Base-by-base conservation (phyloP, 83 land plant species). In the Larix sibirica region DNA sequence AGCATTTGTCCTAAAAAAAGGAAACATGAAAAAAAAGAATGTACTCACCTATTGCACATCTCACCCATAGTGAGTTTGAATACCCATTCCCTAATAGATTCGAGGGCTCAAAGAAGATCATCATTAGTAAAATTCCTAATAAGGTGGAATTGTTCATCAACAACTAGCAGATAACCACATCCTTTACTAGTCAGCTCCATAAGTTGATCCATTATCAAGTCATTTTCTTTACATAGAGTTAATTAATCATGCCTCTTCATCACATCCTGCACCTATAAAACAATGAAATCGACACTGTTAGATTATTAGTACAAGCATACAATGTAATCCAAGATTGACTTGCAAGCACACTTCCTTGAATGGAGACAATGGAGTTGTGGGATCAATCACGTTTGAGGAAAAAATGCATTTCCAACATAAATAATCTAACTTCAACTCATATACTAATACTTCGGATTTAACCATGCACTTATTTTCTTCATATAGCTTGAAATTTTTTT, bases 101-200 rank as follows among this genome's bases (percentile, higher is more conserved):
- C 93, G 62, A 98, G 94, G 13, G 99, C 92, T 7, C 99, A 96
- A 16, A 99, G 89, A 54, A 98, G 77, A 83, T 98, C 99, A 80
- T 99, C 99, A 88, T 96, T 99, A 7, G 99, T 98, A 82, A 98
- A 98, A 31, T 99, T 98, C 10, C 99, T 99, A 67, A 96, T 83
- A 74, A 98, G 85, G 75, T 87, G 99, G 68, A 79, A 44, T 6
- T 87, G 80, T 6, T 90, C 91, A 80, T 98, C 99, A 26, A 96
- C 88, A 14, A 98, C 96, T 68, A 98, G 94, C 61, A 98, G 87
- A 81, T 99, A 98, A 9, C 99, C 99, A 83, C 99, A 98, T 33
- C 99, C 99, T 85, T 98, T 98, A 58, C 92, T 91, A 1, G 94
- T 94, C 20, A 98, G 90, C 86, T 98, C 99, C 83, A 91, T 85